phyloP scores from a whole-genome alignment of 805 yeast genomes.

The Starmerella sirachaensis region DNA sequence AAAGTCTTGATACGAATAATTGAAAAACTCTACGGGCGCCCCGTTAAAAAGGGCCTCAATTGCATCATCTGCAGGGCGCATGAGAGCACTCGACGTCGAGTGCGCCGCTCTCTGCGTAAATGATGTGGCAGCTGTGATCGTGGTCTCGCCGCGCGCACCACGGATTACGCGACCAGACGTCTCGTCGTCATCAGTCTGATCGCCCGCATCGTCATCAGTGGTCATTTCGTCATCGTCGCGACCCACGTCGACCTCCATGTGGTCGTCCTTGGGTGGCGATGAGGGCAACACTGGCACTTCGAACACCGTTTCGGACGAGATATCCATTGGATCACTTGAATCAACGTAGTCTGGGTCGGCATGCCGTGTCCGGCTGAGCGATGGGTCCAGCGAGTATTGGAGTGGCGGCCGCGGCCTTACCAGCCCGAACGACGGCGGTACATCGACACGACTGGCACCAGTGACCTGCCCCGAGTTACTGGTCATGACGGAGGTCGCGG shows the following conservation, averaged over 20 bases:
- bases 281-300: constrained; percentile 10
- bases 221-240: constrained; percentile 7
- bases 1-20: constrained; percentile 23
- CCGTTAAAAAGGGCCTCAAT: constrained; percentile 10
- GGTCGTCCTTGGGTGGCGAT: constrained; percentile 15
- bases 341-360: constrained; percentile 13
- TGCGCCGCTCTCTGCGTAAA: constrained; percentile 6
- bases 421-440: not conserved
- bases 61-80: constrained; percentile 5
- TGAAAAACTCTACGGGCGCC: constrained; percentile 1
- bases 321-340: constrained; percentile 11
- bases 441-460: not conserved
- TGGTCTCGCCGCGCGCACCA: not conserved
- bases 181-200: constrained; percentile 5
- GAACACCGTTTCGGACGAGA: constrained; percentile 1
- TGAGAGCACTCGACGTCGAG: constrained; percentile 4
- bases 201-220: constrained; percentile 4
- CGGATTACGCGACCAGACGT: not conserved
- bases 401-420: constrained; percentile 14
- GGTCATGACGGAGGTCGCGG: no score
- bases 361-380: constrained; percentile 11
- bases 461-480: not conserved
- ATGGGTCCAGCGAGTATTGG: constrained; percentile 15
- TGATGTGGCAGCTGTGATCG: constrained; percentile 2
- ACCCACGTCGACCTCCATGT: constrained; percentile 4